A percentile compares a stretch with the other conserved stretches of the same genome.
phyloP scores from a whole-genome alignment of 2,329 filamentous ascomycete species.

The Cadophora luteo-olivacea region DNA sequence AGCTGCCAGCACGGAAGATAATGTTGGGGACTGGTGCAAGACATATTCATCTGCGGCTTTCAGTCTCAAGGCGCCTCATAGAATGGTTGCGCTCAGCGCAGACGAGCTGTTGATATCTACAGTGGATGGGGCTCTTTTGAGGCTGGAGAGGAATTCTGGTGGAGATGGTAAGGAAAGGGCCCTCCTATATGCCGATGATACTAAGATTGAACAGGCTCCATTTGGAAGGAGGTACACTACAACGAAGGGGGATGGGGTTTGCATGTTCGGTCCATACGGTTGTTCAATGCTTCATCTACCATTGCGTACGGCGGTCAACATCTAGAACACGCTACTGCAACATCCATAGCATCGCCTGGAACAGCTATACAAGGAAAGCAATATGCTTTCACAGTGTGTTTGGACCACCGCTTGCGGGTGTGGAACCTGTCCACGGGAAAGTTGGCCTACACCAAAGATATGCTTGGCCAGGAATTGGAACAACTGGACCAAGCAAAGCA shows the following conservation, averaged over 20 bases:
- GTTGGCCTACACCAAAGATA: conserved; percentile 77
- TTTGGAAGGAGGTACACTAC: conserved; percentile 76
- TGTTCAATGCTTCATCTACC: conserved; percentile 69
- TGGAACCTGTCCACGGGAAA: conserved; percentile 89
- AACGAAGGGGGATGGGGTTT: conserved; percentile 76
- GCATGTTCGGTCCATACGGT: conserved; percentile 69
- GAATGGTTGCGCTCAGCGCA: conserved; percentile 76
- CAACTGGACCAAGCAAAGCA: conserved; percentile 67
- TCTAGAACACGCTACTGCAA: conserved; percentile 72
- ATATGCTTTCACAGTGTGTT: conserved; percentile 76
- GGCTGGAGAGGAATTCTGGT: conserved; percentile 66
- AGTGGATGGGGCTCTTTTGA: conserved; percentile 77
- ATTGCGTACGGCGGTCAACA: conserved; percentile 68
- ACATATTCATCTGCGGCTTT: conserved; percentile 76
- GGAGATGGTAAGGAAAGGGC: conserved; percentile 52
- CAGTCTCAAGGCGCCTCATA: conserved; percentile 79
- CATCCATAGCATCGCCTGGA: conserved; percentile 61
- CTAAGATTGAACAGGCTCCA: conserved; percentile 38
- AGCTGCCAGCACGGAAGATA: conserved; percentile 71
- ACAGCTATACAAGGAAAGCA: conserved; percentile 37
- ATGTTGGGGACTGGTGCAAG: conserved; percentile 79
- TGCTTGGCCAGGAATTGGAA: conserved; percentile 72
- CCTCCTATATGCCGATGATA: neutral
- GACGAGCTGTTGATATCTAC: conserved; percentile 81
- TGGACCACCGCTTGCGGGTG: conserved; percentile 87